Evolutionary conservation across 2,329 filamentous ascomycete species (phyloP).

Genomic region (Pleurostoma richardsiae): DNA sequence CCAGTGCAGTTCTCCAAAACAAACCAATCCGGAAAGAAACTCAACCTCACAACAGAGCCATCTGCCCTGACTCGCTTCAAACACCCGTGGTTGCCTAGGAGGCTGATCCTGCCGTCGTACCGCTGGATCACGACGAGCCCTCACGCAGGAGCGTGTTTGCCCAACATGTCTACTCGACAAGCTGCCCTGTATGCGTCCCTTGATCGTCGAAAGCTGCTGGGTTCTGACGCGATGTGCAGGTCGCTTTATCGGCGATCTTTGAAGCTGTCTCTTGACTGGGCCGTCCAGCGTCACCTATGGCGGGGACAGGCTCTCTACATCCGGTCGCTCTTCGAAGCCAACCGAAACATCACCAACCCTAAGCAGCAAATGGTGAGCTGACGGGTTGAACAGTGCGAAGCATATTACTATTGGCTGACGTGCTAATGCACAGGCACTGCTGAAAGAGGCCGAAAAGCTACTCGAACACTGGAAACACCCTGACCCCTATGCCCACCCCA

Average conservation of each 20-base stretch:
- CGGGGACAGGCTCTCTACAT: conserved; percentile 95
- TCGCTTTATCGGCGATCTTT: conserved; percentile 87
- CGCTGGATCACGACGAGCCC: too few relatives aligned
- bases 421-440: conserved; percentile 57
- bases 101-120: too few relatives aligned
- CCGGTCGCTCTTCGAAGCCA: conserved; percentile 89
- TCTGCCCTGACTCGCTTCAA: too few relatives aligned
- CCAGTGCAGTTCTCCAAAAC: too few relatives aligned
- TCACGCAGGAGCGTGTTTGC: not conserved
- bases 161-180: conserved; percentile 39
- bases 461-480: conserved; percentile 96
- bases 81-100: too few relatives aligned
- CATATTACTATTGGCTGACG: conserved; percentile 8
- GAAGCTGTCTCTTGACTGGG: conserved; percentile 93
- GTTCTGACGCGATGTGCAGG: conserved; percentile 28
- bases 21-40: too few relatives aligned
- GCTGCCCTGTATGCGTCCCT: conserved; percentile 37
- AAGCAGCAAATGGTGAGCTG: conserved; percentile 73
- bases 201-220: not conserved
- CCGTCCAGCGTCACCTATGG: conserved; percentile 89
- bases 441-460: conserved; percentile 83
- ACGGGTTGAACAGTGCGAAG: too few relatives aligned
- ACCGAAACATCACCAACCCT: conserved; percentile 77
- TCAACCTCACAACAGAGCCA: too few relatives aligned
- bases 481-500: conserved; percentile 84